Evolutionary conservation across 495 filamentous ascomycete species (phyloP), one percentile per base, ranked within the genome.

Genomic region (Staphylotrichum tortipilum): DNA sequence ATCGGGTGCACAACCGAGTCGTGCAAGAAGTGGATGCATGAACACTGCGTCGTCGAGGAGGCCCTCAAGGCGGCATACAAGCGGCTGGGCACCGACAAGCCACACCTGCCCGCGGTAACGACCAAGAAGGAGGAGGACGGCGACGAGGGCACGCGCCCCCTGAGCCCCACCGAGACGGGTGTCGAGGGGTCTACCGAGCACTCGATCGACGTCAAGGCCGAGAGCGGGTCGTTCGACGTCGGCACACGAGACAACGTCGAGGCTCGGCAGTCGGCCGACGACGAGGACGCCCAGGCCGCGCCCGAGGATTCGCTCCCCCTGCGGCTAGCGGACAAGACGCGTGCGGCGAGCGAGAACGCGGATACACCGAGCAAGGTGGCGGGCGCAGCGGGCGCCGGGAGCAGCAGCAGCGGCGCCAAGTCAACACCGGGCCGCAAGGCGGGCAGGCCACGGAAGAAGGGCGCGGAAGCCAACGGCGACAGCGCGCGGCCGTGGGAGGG

Each of bases 11-110:
- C 71, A 19, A 71, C 72, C 37, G 54, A 72, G 6, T 47, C 59
- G 3, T 86, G 83, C 61, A 73, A 74, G 49, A 75, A 72, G 45
- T 84, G 82, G 82, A 69, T 85, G 19, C 83, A 86, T 47, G 73
- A 76, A 23, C 66, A 78, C 21, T 85, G 83, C 58, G 63, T 86
- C 23, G 61, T 78, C 30, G 70, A 78, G 18, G 67, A 73, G 4
- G 72, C 70, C 14, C 66, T 83, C 36, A 48, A 58, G 34, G 63
- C 66, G 14, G 74, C 68, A 2, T 78, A 67, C 53, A 56, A 69
- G n/a, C 64, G 68, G 38, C 50, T 77, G 21, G 72, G 72, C 30
- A 60, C 58, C 19, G 70, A 74, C 40, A 73, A 68, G 47, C 71
- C 72, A 3, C 69, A 75, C 46, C 49, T 65, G 15, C 35, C 59